Base-by-base conservation (phyloP, 108 stramenopile species). In the Nannochloropsis gaditana region DNA sequence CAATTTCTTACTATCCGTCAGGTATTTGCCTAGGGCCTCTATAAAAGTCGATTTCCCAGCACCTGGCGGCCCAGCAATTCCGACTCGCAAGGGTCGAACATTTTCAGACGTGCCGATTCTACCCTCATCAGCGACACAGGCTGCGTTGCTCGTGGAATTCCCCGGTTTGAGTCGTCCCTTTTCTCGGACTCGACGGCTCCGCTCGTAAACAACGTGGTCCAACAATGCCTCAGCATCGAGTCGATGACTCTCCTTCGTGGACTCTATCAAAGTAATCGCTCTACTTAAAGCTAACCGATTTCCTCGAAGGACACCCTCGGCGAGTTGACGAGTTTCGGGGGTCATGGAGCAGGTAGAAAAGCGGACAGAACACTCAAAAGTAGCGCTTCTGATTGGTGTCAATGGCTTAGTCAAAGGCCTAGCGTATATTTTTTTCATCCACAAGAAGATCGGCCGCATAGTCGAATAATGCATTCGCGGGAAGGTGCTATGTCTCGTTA, bases 31-130 rank as follows among this genome's bases (percentile, higher is more conserved):
- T 5, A 50, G 44, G 5, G 47, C 79, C 83, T 92, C 92, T 44
- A 93, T 92, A 45, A 91, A 90, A 2, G 93, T 90, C 31, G 90
- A 91, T 45, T 93, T 93, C 43, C 93, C 93, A 9, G 90, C 91
- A 11, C 93, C 92, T 1, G 93, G 93, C 11, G 93, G 91, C 17
- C 93, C 93, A 11, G 91, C 91, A 43, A 93, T 91, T 43, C 93
- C 93, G 3, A 93, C 47, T 9, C 93, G 84, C 73, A 93, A 79
- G n/a, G 47, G 47, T 0, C 47, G 47, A 50, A 15, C 47, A 10
- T 1, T 50, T 50, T 50, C 47, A 15, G 47, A 50, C 11, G 47
- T 31, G 80, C 31, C 43, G 45, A 15, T 1, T 59, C n/a, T n/a
- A 1, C 50, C 9, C 19, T 19, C 45, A 31, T 31, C 31, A 31